A percentile compares a stretch with the other conserved stretches of the same genome.
These are phyloP conservation scores for Fusarium sp. DNA, from an alignment of 2,329 filamentous ascomycete species.

Conservation along the genomic window DNA sequence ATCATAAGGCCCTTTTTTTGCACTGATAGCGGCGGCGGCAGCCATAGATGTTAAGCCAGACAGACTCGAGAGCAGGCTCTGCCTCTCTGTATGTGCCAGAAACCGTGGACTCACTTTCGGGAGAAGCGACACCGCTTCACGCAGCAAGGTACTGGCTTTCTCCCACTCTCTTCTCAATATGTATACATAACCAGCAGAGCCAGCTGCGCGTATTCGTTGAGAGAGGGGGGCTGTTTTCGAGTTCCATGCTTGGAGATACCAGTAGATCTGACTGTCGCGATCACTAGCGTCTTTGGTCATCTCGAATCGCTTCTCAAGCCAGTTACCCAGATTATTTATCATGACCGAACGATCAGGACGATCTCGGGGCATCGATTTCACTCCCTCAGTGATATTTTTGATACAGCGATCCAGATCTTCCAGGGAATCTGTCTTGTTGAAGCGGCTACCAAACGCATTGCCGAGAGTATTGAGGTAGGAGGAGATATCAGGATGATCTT, in stretches of 20 bases:
- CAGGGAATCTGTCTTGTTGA: neutral
- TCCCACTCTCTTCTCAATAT: neutral
- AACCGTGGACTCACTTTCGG: neutral
- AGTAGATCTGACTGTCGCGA: neutral
- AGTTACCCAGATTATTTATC: neutral
- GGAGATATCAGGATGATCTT: too few species aligned
- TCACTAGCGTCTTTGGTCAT: accelerated
- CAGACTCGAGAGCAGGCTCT: neutral
- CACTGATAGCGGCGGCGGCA: accelerated
- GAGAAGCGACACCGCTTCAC: neutral
- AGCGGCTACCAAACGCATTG: neutral
- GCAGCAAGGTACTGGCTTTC: neutral
- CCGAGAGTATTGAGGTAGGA: neutral
- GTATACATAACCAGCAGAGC: neutral
- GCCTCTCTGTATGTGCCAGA: neutral
- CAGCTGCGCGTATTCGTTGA: neutral
- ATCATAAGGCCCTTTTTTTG: accelerated
- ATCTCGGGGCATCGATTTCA: neutral
- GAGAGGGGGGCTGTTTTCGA: neutral
- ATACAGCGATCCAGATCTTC: neutral
- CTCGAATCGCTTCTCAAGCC: neutral
- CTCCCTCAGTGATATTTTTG: neutral
- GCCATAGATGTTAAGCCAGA: neutral
- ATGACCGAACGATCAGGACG: accelerated
- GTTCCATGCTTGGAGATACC: neutral